Evolutionary conservation across 371 early-diverging fungal genomes (phyloP), one percentile per base, ranked within the genome.

Genomic region (Lichtheimia hyalospora): DNA sequence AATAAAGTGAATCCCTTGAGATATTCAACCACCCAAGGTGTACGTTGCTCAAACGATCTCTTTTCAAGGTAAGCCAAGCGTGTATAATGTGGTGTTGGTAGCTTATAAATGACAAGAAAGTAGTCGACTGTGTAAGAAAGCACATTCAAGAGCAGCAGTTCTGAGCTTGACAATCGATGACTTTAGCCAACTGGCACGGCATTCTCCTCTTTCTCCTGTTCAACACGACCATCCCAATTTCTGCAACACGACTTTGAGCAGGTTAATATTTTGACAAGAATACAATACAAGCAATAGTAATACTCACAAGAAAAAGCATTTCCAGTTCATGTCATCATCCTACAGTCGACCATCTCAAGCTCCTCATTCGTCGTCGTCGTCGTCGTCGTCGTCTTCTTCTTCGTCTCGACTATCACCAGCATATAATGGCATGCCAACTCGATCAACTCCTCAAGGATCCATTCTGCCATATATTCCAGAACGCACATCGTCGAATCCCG

Each of bases 401-500:
- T 34, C 34, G 34, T 46, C 46, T 46, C 46, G 46, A 46, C 21
- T 46, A 5, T 18, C n/a, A 6, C n/a, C 46, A 46, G 21, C 46
- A 1, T 46, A 46, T 16, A n/a, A n/a, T 21, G 21, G 21, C 1
- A 46, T 46, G 6, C 46, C 46, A 18, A 14, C 7, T 21, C n/a
- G 46, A 16, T 18, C 46, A 2, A 21, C 46, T 46, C 54, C 60
- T 49, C n/a, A 52, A 43, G 48, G 34, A 34, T 34, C 34, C 10
- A 66, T 63, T 15, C 40, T 52, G 41, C 70, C 63, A 0, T 61
- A 43, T 49, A 70, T 70, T 46, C 70, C 70, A 34, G 60, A 62
- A 27, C 60, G 70, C 16, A 70, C 53, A n/a, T 70, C 70, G 6
- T 70, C 70, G n/a, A 66, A 52, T 50, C 66, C 70, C 14, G 61